phyloP scores from a whole-genome alignment of 2,329 filamentous ascomycete genomes.

The Scedosporium boydii region DNA sequence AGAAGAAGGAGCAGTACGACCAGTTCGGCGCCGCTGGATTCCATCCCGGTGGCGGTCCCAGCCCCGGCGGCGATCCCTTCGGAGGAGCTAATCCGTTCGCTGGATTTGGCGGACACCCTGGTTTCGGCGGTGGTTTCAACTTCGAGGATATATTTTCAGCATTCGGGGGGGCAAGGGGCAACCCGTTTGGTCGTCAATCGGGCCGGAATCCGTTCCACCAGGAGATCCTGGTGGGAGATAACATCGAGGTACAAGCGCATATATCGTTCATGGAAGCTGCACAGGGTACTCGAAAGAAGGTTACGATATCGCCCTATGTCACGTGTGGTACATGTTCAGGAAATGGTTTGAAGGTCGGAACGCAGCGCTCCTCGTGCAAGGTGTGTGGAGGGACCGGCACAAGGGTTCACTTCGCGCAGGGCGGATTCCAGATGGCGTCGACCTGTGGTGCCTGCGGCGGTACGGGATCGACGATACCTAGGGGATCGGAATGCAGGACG shows the following conservation, averaged over 20 bases:
- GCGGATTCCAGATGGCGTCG: conserved; percentile 91
- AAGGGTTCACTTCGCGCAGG: conserved; percentile 78
- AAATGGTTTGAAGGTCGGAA: conserved; percentile 73
- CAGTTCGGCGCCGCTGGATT: conserved; percentile 84
- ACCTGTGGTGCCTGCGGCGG: conserved; percentile 79
- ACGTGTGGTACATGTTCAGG: conserved; percentile 77
- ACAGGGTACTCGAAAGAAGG: conserved; percentile 81
- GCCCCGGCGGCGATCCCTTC: conserved; percentile 44
- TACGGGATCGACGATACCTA: conserved; percentile 64
- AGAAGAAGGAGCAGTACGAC: conserved; percentile 90
- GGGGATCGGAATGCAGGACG: conserved; percentile 68
- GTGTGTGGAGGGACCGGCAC: conserved; percentile 80
- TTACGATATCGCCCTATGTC: conserved; percentile 72
- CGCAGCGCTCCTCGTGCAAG: conserved; percentile 63
- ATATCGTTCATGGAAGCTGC: conserved; percentile 96
- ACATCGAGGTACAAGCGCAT: conserved; percentile 87
- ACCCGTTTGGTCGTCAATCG: conserved; percentile 35
- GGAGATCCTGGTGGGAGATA: conserved; percentile 83
- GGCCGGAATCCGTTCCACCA: conserved; percentile 62
- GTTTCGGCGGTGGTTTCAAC: conserved; percentile 77
- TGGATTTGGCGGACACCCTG: conserved; percentile 52
- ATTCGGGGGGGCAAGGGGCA: conserved; percentile 48
- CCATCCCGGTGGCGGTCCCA: conserved; percentile 59
- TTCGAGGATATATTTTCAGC: conserved; percentile 94
- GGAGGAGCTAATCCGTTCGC: conserved; percentile 55